A percentile compares a stretch with the other conserved stretches of the same genome.
Evolutionary conservation across 768 basidiomycete species (phyloP).

Genomic region (Daedalea quercina): DNA sequence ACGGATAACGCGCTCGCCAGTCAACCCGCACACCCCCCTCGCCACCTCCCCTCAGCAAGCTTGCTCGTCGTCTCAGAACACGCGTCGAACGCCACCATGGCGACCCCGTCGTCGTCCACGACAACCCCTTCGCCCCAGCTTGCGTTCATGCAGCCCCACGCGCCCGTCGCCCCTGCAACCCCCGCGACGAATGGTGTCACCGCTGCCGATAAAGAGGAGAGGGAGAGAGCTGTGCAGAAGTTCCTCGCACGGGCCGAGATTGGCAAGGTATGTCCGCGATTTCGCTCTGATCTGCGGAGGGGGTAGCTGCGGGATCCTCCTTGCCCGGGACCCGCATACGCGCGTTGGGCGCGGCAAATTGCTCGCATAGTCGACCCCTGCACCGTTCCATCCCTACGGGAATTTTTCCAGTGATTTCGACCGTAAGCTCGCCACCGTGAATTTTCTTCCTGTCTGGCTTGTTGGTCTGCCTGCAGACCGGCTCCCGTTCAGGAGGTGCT

Average conservation of each 20-base stretch:
- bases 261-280: conserved; percentile 51
- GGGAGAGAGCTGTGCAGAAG: conserved; percentile 65
- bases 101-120: conserved; percentile 73
- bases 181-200: conserved; percentile 31
- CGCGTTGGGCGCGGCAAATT: neutral
- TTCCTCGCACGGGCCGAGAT: conserved; percentile 75
- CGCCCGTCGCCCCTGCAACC: conserved; percentile 30
- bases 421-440: too few relatives aligned
- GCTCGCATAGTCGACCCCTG: neutral
- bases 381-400: too few relatives aligned
- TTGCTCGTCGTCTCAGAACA: neutral
- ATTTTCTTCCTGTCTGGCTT: too few relatives aligned
- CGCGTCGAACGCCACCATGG: conserved; percentile 38
- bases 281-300: neutral
- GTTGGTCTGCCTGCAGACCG: too few relatives aligned
- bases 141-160: conserved; percentile 44
- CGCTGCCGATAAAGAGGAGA: conserved; percentile 45
- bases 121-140: conserved; percentile 79
- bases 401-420: too few relatives aligned
- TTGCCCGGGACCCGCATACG: neutral
- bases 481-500: too few relatives aligned
- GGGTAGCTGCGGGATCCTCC: neutral
- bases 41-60: conserved; percentile 1
- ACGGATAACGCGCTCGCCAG: conserved; percentile 12
- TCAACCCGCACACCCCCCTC: conserved; percentile 9